These are phyloP conservation scores for Sordariomycetes sp. DNA, from an alignment of 2,329 filamentous ascomycete genomes.

Conservation along the genomic window DNA sequence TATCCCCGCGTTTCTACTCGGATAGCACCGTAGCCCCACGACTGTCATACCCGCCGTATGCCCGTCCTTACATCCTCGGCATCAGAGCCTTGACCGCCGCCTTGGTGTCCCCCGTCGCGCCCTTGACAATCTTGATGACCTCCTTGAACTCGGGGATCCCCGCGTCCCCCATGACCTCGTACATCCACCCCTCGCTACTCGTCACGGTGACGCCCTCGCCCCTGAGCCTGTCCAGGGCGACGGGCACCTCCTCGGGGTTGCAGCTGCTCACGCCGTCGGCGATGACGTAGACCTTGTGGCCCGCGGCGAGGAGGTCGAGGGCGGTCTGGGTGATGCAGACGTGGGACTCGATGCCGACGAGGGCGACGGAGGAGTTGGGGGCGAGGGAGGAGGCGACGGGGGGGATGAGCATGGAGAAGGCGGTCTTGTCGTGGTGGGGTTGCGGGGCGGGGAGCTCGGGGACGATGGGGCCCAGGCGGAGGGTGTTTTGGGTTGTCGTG, in stretches of 20 bases:
- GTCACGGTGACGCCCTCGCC: constrained; percentile 68
- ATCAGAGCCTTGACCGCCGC: constrained; percentile 52
- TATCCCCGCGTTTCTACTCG: too few relatives aligned
- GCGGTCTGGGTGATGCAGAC: constrained; percentile 92
- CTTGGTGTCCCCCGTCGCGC: constrained; percentile 57
- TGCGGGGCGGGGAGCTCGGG: constrained; percentile 44
- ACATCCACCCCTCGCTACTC: constrained; percentile 79
- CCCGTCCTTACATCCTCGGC: constrained; percentile 34
- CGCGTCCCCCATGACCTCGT: constrained; percentile 81
- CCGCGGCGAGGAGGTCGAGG: constrained; percentile 61
- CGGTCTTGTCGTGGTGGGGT: constrained; percentile 65
- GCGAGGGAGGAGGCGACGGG: constrained; percentile 33
- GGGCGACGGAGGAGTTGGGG: constrained; percentile 41
- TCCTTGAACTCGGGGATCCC: constrained; percentile 56
- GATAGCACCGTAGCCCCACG: neutral
- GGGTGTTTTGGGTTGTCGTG: constrained; percentile 73
- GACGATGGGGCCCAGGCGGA: constrained; percentile 69
- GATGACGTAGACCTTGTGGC: constrained; percentile 74
- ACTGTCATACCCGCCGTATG: neutral
- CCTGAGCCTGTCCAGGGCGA: constrained; percentile 67
- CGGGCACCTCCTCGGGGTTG: constrained; percentile 65
- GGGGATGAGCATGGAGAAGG: constrained; percentile 78
- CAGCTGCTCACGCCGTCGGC: constrained; percentile 85
- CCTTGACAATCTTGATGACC: constrained; percentile 68
- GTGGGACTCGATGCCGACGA: constrained; percentile 87